These are phyloP conservation scores for Trichopus zeylanicus DNA, from an alignment of 116 monocot species.

Conservation along the genomic window DNA sequence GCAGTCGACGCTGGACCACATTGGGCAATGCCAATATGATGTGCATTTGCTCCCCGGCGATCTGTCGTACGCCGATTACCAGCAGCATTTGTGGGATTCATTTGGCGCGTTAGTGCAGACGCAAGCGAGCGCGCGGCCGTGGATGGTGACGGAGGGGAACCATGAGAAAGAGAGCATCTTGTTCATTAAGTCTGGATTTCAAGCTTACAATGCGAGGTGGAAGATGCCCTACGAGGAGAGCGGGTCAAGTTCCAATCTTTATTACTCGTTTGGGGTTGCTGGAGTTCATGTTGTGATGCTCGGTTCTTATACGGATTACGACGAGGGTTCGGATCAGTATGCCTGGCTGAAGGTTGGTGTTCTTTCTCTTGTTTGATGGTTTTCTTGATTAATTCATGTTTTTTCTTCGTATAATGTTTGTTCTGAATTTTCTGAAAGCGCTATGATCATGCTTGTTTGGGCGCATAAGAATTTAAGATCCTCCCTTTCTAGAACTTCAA, in stretches of 20 bases:
- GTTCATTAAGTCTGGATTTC: slow-evolving; percentile 56
- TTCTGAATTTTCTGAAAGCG: no score
- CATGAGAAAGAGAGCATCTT: slow-evolving; percentile 85
- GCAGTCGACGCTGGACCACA: slow-evolving; percentile 61
- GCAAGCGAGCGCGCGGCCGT: slow-evolving; percentile 75
- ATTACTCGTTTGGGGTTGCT: slow-evolving; percentile 79
- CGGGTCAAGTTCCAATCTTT: slow-evolving; percentile 79
- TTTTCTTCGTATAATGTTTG: no score
- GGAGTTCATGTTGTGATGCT: slow-evolving; percentile 91
- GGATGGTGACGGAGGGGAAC: slow-evolving; percentile 96
- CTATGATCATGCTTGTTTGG: no score
- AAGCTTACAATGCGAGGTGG: slow-evolving; percentile 87
- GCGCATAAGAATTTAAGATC: no score
- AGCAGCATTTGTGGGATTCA: slow-evolving; percentile 80
- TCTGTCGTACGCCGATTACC: slow-evolving; percentile 89
- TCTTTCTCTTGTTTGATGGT: no score
- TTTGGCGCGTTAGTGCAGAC: slow-evolving; percentile 87
- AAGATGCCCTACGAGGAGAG: slow-evolving; percentile 92
- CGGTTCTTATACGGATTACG: slow-evolving; percentile 90
- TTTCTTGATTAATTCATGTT: no score
- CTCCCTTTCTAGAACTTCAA: no score
- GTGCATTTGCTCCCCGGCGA: slow-evolving; percentile 82
- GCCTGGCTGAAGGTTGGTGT: slow-evolving; percentile 75
- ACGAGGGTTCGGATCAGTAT: slow-evolving; percentile 70
- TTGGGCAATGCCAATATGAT: slow-evolving; percentile 58